Evolutionary conservation across 441 rosid genomes (phyloP).

Genomic region (Erodium chrysanthum): DNA sequence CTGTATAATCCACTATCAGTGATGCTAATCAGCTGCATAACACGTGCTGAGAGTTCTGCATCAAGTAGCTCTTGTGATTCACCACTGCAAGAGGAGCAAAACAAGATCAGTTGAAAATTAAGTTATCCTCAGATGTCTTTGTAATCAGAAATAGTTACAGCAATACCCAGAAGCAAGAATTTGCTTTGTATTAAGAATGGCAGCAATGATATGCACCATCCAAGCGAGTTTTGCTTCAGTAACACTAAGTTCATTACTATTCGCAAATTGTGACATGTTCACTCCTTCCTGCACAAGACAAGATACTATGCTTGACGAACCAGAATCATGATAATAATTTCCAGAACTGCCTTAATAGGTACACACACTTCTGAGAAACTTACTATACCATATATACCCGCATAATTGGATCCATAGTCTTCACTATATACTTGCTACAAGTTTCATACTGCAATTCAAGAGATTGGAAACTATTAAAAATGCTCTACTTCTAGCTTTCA

Average conservation of each 20-base stretch:
- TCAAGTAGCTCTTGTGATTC: conserved; percentile 96
- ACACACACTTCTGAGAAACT: neutral
- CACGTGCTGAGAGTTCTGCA: conserved; percentile 97
- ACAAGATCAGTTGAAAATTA: neutral
- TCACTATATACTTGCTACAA: conserved; percentile 66
- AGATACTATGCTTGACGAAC: neutral
- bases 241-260: conserved; percentile 58
- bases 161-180: conserved; percentile 74
- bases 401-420: conserved; percentile 84
- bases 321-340: neutral
- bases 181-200: conserved; percentile 81
- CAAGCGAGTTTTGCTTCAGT: conserved; percentile 94
- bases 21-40: conserved; percentile 78
- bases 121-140: neutral
- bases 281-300: conserved; percentile 58
- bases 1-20: conserved; percentile 84
- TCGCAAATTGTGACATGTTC: conserved; percentile 36
- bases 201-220: conserved; percentile 90
- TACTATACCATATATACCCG: conserved; percentile 72
- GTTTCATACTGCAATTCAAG: conserved; percentile 69
- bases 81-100: conserved; percentile 41
- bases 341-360: neutral
- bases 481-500: neutral
- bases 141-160: neutral
- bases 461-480: neutral